Evolutionary conservation across 176 grass and related monocot genomes (phyloP), one percentile per base, ranked within the genome.

Genomic region (Cenchrus purpureus): DNA sequence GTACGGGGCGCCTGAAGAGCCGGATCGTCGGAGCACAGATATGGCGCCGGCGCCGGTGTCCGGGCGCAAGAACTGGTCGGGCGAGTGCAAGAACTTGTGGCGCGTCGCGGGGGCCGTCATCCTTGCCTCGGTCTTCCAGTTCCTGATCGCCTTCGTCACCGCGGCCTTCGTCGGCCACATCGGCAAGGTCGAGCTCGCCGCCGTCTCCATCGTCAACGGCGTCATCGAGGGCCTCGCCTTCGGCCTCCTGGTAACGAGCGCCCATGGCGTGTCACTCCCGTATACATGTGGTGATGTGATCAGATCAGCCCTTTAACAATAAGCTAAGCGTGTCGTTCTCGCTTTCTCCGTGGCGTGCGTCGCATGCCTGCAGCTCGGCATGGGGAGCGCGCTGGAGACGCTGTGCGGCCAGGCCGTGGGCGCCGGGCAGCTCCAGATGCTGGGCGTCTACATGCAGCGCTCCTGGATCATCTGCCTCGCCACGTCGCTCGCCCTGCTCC

Each of bases 381-480:
- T 92, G 95, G 92, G 95, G 15, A 94, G 92, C 80, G 95, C 88
- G 8, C 80, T 97, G 49, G 95, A 97, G 81, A 97, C 92, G 22
- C 88, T 94, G 74, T 97, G 84, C 58, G 95, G 95, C 0, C 95
- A 94, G 86, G 95, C 88, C 8, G 86, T 92, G 49, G 90, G 92
- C 0, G 92, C 92, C 0, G 86, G 86, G 28, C 88, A 97, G 80
- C 63, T 85, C 17, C 59, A 78, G 51, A 91, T 94, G 88, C 88
- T 97, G 10, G 95, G 90, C 44, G 70, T 97, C 2, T 94, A 92
- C 88, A 71, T 90, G 88, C 95, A 91, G 79, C 72, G 92, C 2
- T 97, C 95, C 15, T 97, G 92, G 92, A 79, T 97, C 83, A 88
- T 94, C 83, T 91, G 80, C 78, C 44, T 81, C 19, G 83, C 81